A percentile compares a stretch with the other conserved stretches of the same genome.
These are phyloP conservation scores for Saccharomycopsis fibuligera DNA, from an alignment of 805 yeast species.

Conservation along the genomic window DNA sequence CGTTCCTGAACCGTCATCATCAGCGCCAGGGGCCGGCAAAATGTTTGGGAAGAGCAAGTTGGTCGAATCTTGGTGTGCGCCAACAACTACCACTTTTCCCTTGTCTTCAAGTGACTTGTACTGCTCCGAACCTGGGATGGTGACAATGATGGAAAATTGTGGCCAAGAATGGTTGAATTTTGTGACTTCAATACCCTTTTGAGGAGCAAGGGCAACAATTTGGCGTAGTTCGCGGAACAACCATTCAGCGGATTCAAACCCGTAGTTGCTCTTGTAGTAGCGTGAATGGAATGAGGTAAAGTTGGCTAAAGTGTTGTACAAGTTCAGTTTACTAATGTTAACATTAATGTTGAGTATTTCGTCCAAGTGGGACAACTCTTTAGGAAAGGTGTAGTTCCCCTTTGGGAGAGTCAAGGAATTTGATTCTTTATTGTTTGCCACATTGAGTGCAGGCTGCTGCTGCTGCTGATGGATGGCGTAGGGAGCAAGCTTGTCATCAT, in stretches of 20 bases:
- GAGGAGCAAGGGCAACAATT: conserved; percentile 27
- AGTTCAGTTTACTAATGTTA: conserved; percentile 40
- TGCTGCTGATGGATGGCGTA: too few species aligned
- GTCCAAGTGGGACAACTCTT: conserved; percentile 2
- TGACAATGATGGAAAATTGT: conserved; percentile 71
- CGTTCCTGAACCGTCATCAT: conserved; percentile 89
- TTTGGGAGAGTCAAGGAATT: background rate
- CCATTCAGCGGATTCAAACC: conserved; percentile 69
- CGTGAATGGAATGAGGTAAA: conserved; percentile 71
- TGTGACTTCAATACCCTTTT: conserved; percentile 36
- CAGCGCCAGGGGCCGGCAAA: conserved; percentile 87
- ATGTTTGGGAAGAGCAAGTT: conserved; percentile 65
- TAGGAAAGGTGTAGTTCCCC: conserved; percentile 10
- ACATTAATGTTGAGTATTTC: conserved; percentile 6
- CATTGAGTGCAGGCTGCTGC: background rate
- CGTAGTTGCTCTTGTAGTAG: conserved; percentile 68
- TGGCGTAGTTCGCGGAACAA: conserved; percentile 41
- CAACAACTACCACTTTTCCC: conserved; percentile 59
- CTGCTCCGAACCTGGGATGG: conserved; percentile 46
- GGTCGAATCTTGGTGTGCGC: conserved; percentile 85
- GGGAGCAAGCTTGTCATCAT: conserved; percentile 2
- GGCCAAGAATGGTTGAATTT: conserved; percentile 54
- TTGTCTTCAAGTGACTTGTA: conserved; percentile 6
- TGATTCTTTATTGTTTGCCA: background rate
- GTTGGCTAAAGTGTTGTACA: conserved; percentile 49